Base-by-base conservation (phyloP, 2,329 filamentous ascomycete genomes). In the Podosphaera aphanis region DNA sequence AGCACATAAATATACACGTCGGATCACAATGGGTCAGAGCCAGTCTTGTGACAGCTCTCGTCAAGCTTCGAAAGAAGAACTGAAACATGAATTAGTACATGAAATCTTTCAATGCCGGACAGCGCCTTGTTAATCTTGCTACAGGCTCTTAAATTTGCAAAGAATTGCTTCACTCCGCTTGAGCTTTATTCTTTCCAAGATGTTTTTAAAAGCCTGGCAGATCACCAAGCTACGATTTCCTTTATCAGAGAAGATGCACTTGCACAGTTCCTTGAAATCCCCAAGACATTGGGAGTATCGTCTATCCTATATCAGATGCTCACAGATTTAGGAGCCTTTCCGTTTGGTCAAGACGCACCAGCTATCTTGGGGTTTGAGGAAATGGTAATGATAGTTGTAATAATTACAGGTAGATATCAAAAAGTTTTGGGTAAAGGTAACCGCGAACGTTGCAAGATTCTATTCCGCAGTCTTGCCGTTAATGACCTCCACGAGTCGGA, bases 181-280 rank as follows among this genome's bases (percentile, higher is more conserved):
- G 80, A 85, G 60, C 64, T 82, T 25, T 82, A 80, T 61, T 81
- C 73, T 27, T 74, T 83, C 61, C 77, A 76, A 53, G 74, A 81
- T 57, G 78, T 83, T 55, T 84, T 84, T 63, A 70, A 69, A 48
- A 71, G 67, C 47, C 73, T 84, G 18, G 76, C 79, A 51, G 78
- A 83, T 53, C 59, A 68, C 15, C 68, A 79, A 55, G 71, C 69
- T 43, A 64, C 67, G 38, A 62, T 82, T 41, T 66, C 66, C 44
- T 81, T 82, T 57, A 69, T 83, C 51, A 80, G 74, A 55, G 77
- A 79, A 56, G 71, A 78, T 44, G 83, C 78, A 10, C 63, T 84
- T 51, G 71, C 74, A 49, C 71, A 77, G 29, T 84, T 81, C 58
- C 70, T 85, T 39, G 77, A 81, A 60, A 68, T 85, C 18, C 80